Conservation (phyloP, 2,329 filamentous ascomycete genomes). For the Mollisiaceae sp. region DNA sequence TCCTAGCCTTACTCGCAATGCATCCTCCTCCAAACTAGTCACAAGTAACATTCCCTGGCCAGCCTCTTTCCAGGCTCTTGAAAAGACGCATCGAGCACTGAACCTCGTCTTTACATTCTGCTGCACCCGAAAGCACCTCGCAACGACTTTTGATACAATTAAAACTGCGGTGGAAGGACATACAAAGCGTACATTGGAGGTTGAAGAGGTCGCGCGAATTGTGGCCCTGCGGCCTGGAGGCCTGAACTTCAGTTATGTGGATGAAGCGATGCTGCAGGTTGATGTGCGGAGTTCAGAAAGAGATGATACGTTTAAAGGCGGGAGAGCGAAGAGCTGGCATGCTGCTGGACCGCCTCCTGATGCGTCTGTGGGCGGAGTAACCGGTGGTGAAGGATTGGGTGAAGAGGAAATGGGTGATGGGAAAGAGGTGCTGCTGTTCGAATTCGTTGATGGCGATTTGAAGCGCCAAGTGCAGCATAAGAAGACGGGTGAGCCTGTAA, state of each 20-base stretch:
- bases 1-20: slow-evolving; percentile 32
- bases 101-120: slow-evolving; percentile 96
- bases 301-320: slow-evolving; percentile 67
- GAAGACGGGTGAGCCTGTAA: slow-evolving; percentile 75
- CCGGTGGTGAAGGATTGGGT: slow-evolving; percentile 53
- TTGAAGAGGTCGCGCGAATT: slow-evolving; percentile 84
- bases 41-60: slow-evolving; percentile 64
- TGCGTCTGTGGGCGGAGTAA: slow-evolving; percentile 61
- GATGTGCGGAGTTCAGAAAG: slow-evolving; percentile 72
- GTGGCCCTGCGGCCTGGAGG: slow-evolving; percentile 77
- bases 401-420: slow-evolving; percentile 46
- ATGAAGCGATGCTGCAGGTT: slow-evolving; percentile 81
- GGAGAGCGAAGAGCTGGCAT: slow-evolving; percentile 56
- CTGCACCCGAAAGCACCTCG: slow-evolving; percentile 87
- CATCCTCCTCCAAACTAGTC: slow-evolving; percentile 35
- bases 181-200: slow-evolving; percentile 69
- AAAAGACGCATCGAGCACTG: slow-evolving; percentile 79
- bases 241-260: slow-evolving; percentile 84
- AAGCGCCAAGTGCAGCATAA: slow-evolving; percentile 77
- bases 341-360: slow-evolving; percentile 57
- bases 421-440: slow-evolving; percentile 82
- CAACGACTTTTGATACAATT: slow-evolving; percentile 90
- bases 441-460: slow-evolving; percentile 90
- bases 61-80: slow-evolving; percentile 71
- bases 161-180: slow-evolving; percentile 84